Evolutionary conservation across 352 stramenopile species (phyloP), one percentile per base, ranked within the genome.

Genomic region (Hyaloperonospora brassicae): DNA sequence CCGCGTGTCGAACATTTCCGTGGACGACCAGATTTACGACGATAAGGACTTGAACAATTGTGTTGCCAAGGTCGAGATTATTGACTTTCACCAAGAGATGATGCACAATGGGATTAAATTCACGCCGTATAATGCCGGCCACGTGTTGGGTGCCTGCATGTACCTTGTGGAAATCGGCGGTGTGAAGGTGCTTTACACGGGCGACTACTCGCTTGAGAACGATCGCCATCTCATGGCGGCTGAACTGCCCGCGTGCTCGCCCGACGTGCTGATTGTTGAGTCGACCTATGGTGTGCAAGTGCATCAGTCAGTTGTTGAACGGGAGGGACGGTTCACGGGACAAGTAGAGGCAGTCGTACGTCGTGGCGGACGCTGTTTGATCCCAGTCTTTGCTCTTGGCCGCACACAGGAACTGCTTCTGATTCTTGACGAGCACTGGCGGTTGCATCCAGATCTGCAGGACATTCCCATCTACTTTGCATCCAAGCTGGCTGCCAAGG

Each of bases 401-500:
- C 77, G 96, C n/a, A 98, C 97, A 1, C 95, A 98, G 72, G 97
- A 99, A 69, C 71, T 99, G 22, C 73, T 99, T 36, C 59, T 99
- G 30, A 99, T 99, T 63, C 70, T 99, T 14, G 97, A 99, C 59
- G 97, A 99, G 61, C 98, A 99, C 66, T 99, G 97, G 97, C 87
- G 97, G 60, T 83, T 86, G 14, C 84, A 96, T 51, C 81, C 83
- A 11, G 87, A 96, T 61, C 62, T 98, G 46, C 95, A 98, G 48
- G 84, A 96, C 45, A 95, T 99, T 36, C 96, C 96, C 12, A 98
- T 99, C 62, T 99, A 98, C 70, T 99, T 99, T 79, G 96, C 96
- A 4, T 98, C 91, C 34, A 98, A 98, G 50, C 66, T 99, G 44
- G 96, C 96, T 7, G 91, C 81, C 21, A 94, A 98, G 60, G 95